Conservation (phyloP, 805 yeast species). For the Wickerhamiella azymoides region DNA sequence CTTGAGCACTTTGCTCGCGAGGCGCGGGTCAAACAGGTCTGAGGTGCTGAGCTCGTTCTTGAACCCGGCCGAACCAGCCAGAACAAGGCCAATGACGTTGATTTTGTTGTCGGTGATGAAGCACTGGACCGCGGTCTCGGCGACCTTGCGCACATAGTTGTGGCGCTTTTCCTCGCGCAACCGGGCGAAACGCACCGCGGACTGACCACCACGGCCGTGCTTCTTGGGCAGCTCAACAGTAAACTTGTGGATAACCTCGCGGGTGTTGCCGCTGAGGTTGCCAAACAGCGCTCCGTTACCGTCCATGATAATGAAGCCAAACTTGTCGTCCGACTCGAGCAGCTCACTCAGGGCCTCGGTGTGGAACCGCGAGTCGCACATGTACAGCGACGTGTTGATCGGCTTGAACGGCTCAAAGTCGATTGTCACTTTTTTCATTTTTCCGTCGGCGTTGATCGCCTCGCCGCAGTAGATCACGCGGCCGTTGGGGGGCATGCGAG, state of each 20-base stretch:
- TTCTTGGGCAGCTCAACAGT: slow-evolving; percentile 96
- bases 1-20: slow-evolving; percentile 74
- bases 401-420: slow-evolving; percentile 99
- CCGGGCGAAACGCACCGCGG: slow-evolving; percentile 98
- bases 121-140: slow-evolving; percentile 95
- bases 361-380: slow-evolving; percentile 97
- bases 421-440: slow-evolving; percentile 89
- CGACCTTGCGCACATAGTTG: slow-evolving; percentile 94
- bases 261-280: slow-evolving; percentile 86
- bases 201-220: slow-evolving; percentile 99
- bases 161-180: slow-evolving; percentile 98
- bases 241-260: slow-evolving; percentile 92
- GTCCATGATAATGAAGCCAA: slow-evolving; percentile 97
- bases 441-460: slow-evolving; percentile 91
- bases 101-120: slow-evolving; percentile 92
- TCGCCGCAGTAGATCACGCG: slow-evolving; percentile 97
- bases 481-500: slow-evolving; percentile 85
- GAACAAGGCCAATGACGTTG: slow-evolving; percentile 81
- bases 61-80: slow-evolving; percentile 99
- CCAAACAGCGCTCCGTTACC: slow-evolving; percentile 98
- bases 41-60: slow-evolving; percentile 87
- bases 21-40: slow-evolving; percentile 83
- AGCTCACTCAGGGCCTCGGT: slow-evolving; percentile 92
- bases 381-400: slow-evolving; percentile 86
- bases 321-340: slow-evolving; percentile 87